phyloP scores from a whole-genome alignment of 1,139 yeast species.

The Nakaseomyces delphensis region DNA sequence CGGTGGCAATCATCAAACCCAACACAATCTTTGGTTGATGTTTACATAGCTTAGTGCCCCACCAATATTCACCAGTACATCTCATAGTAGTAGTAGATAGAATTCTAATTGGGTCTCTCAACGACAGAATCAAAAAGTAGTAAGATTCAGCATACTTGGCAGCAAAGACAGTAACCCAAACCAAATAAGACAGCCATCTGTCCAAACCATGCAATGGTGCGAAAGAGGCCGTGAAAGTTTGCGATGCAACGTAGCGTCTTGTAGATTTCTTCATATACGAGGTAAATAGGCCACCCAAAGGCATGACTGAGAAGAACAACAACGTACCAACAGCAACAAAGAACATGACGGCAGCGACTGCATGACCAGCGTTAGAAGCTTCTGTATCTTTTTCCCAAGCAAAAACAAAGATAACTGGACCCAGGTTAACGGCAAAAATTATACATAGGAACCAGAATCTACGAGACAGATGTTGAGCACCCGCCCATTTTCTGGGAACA shows the following conservation, averaged over 20 bases:
- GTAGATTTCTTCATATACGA: constrained; percentile 84
- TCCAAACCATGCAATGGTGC: constrained; percentile 75
- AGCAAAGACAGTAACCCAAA: constrained; percentile 82
- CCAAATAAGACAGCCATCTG: constrained; percentile 91
- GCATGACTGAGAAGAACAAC: constrained; percentile 86
- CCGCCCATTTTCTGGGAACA: constrained; percentile 98
- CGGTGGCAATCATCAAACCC: constrained; percentile 88
- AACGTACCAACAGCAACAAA: constrained; percentile 79
- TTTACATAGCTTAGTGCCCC: constrained; percentile 60
- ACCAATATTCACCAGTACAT: constrained; percentile 89
- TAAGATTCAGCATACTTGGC: constrained; percentile 89
- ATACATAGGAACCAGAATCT: constrained; percentile 68
- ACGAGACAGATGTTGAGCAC: constrained; percentile 93
- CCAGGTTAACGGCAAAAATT: constrained; percentile 65
- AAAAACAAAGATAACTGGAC: constrained; percentile 80
- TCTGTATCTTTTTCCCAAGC: constrained; percentile 66
- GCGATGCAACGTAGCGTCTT: constrained; percentile 86
- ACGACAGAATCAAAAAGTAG: constrained; percentile 79
- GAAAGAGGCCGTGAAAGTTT: constrained; percentile 91
- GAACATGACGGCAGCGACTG: constrained; percentile 82
- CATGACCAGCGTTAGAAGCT: constrained; percentile 66
- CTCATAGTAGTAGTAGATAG: constrained; percentile 57
- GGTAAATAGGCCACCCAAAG: constrained; percentile 93
- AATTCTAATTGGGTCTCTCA: constrained; percentile 89
- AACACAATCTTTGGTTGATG: constrained; percentile 83